Percentiles rank a stretch among this genome's conserved stretches.
phyloP scores from a whole-genome alignment of 2,329 filamentous ascomycete species.

The Fusarium proliferatum region DNA sequence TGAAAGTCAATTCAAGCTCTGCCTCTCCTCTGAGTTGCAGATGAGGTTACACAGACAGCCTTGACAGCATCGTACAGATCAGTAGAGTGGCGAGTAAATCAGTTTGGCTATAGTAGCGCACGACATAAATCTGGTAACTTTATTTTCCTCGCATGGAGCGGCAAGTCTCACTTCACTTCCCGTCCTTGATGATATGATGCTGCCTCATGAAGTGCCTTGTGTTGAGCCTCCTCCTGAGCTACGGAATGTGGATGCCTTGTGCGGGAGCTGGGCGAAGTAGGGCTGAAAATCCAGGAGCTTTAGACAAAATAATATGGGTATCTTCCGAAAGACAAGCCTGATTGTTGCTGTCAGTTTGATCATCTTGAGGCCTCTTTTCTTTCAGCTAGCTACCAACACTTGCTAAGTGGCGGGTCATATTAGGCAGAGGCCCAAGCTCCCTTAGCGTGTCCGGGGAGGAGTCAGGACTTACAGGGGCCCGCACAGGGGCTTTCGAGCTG shows the following conservation, averaged over 20 bases:
- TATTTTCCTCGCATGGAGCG: not conserved
- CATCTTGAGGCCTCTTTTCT: not conserved
- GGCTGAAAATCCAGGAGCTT: not conserved
- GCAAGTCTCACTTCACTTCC: not conserved
- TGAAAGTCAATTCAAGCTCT: not conserved
- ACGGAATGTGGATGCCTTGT: not conserved
- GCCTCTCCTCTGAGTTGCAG: not conserved
- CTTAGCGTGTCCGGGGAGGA: conserved; percentile 1
- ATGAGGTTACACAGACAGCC: not conserved
- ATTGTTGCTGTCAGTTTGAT: not conserved
- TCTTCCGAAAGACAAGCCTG: not conserved
- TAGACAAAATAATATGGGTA: not conserved
- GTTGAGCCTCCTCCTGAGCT: not conserved
- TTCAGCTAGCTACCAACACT: not conserved
- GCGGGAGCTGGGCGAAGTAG: conserved; percentile 7
- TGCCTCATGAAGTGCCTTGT: conserved; percentile 10
- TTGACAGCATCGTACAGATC: not conserved
- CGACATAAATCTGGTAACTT: not conserved
- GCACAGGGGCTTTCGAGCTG: not conserved
- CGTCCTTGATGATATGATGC: not conserved
- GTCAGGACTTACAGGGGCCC: not conserved
- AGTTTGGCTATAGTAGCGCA: not conserved
- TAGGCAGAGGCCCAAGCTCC: conserved; percentile 14
- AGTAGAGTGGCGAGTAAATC: not conserved
- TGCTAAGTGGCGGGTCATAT: not conserved